Conservation (phyloP, 805 yeast genomes). For the Metschnikowia cubensis region DNA sequence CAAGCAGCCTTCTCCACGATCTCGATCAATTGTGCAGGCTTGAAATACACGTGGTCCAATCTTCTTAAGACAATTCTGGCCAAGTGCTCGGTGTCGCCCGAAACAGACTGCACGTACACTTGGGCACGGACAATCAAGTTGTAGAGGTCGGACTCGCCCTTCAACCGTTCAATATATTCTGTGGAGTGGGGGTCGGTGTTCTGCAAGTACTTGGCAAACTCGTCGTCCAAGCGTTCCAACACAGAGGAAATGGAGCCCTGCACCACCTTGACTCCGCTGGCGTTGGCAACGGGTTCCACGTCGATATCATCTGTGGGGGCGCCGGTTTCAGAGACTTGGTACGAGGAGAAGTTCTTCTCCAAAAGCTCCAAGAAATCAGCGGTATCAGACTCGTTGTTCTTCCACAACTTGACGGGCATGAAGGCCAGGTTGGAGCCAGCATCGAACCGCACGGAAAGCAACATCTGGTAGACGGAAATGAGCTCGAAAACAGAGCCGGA, state of each 20-base stretch:
- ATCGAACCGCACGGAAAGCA: conserved; percentile 88
- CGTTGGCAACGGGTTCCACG: conserved; percentile 56
- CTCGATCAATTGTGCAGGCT: conserved; percentile 70
- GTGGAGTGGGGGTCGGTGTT: conserved; percentile 91
- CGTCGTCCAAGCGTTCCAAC: conserved; percentile 93
- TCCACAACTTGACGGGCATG: conserved; percentile 83
- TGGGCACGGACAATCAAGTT: conserved; percentile 78
- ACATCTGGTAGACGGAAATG: conserved; percentile 71
- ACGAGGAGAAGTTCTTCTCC: conserved; percentile 54
- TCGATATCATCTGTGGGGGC: conserved; percentile 66
- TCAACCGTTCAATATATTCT: conserved; percentile 86
- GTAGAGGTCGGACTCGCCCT: conserved; percentile 79
- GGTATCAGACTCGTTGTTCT: conserved; percentile 59
- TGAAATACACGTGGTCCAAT: conserved; percentile 89
- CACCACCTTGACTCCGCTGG: conserved; percentile 63
- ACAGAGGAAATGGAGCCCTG: conserved; percentile 82
- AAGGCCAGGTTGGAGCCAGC: conserved; percentile 59
- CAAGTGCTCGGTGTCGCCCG: conserved; percentile 53
- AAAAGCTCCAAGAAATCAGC: conserved; percentile 59
- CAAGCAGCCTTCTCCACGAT: conserved; percentile 75
- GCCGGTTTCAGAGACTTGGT: conserved; percentile 76
- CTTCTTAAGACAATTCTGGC: conserved; percentile 78
- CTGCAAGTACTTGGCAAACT: conserved; percentile 82
- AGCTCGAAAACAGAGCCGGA: conserved; percentile 59
- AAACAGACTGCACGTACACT: conserved; percentile 69